These are phyloP conservation scores for Ramalina intermedia DNA, from an alignment of 495 filamentous ascomycete species.

Conservation along the genomic window DNA sequence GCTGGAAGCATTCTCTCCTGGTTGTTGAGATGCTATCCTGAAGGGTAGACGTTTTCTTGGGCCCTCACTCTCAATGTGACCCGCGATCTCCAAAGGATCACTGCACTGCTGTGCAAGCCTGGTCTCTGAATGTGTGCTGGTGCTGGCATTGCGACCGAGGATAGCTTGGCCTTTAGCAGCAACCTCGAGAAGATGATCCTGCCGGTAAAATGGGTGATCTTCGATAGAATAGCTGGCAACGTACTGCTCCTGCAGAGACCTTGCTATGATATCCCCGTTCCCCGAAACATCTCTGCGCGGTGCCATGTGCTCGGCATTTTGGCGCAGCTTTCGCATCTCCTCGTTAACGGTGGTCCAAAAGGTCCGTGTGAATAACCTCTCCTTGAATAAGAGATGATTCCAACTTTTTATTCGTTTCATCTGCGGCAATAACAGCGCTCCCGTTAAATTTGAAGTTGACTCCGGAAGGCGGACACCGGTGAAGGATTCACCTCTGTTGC, in stretches of 20 bases:
- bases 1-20: not conserved
- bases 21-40: too few species aligned
- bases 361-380: conserved; percentile 22
- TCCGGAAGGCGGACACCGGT: not conserved
- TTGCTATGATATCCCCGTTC: too few species aligned
- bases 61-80: too few species aligned
- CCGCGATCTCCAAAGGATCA: too few species aligned
- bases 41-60: too few species aligned
- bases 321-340: too few species aligned
- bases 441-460: not conserved
- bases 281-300: too few species aligned
- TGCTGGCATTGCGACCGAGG: not conserved
- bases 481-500: not conserved
- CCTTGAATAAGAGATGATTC: conserved; percentile 6
- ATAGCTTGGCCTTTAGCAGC: not conserved
- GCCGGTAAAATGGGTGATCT: not conserved
- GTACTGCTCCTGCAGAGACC: not conserved
- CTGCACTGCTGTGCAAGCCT: too few species aligned
- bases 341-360: conserved; percentile 19
- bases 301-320: too few species aligned
- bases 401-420: conserved; percentile 2
- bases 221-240: not conserved
- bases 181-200: not conserved
- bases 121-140: too few species aligned
- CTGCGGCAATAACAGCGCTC: conserved; percentile 10